Conservation (phyloP, 75 land plant species). For the Sequoia sempervirens region DNA sequence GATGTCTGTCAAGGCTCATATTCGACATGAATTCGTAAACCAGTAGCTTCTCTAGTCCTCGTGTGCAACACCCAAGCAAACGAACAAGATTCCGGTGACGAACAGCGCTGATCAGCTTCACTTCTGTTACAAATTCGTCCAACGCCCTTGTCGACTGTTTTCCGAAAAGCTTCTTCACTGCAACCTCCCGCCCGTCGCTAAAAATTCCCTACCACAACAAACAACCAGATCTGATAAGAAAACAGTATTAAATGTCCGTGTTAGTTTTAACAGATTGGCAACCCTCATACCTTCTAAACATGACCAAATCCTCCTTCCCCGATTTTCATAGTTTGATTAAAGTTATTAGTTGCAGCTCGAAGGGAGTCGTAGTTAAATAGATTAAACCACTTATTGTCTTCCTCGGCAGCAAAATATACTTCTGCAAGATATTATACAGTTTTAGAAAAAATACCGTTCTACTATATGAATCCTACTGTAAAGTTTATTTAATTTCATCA, state of each 20-base stretch:
- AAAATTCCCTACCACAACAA: slow-evolving; percentile 5
- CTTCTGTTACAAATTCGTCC: too few species aligned
- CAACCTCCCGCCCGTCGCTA: not conserved
- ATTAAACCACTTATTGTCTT: not conserved
- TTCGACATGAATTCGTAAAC: too few species aligned
- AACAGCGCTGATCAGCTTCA: too few species aligned
- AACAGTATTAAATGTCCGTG: too few species aligned
- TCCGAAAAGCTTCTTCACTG: slow-evolving; percentile 7
- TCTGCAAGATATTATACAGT: not conserved
- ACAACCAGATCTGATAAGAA: not conserved
- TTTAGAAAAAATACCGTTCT: too few species aligned
- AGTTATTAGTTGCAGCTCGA: not conserved
- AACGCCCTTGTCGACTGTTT: not conserved
- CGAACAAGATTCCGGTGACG: too few species aligned
- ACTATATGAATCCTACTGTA: not conserved
- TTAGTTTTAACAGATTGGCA: not conserved
- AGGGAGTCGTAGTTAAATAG: not conserved
- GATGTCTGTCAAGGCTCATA: too few species aligned
- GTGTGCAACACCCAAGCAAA: too few species aligned
- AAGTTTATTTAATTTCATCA: not conserved
- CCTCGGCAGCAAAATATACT: not conserved
- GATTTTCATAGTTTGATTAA: not conserved
- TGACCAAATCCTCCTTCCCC: slow-evolving; percentile 17
- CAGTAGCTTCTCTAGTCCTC: too few species aligned
- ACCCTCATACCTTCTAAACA: slow-evolving; percentile 11